These are phyloP conservation scores for Lyophyllum shimeji DNA, from an alignment of 768 basidiomycete genomes.

Conservation along the genomic window DNA sequence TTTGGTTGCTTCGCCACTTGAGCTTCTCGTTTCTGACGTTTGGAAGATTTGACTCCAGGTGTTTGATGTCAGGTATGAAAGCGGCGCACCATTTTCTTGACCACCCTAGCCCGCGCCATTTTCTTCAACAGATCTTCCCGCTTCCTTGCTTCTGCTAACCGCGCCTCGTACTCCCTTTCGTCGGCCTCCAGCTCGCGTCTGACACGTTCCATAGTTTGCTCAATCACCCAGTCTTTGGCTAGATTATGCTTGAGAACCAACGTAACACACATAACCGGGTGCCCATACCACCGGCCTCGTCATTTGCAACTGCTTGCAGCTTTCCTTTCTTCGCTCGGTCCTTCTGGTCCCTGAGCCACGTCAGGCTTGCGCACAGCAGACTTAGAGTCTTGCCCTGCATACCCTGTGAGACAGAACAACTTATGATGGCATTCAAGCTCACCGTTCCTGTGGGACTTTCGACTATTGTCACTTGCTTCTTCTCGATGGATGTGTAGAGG, in stretches of 20 bases:
- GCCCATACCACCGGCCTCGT: slow-evolving; percentile 30
- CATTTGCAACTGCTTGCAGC: slow-evolving; percentile 39
- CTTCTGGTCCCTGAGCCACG: slow-evolving; percentile 74
- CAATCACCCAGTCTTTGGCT: slow-evolving; percentile 76
- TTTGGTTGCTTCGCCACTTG: slow-evolving; percentile 15
- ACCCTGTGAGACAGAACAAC: background rate
- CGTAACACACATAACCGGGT: background rate
- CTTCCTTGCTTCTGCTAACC: slow-evolving; percentile 58
- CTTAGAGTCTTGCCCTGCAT: slow-evolving; percentile 64
- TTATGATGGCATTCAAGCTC: slow-evolving; percentile 18
- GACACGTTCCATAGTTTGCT: slow-evolving; percentile 67
- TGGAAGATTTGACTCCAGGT: no score
- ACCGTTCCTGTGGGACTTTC: slow-evolving; percentile 92
- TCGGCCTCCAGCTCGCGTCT: slow-evolving; percentile 65
- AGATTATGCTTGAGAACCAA: background rate
- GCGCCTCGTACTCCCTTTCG: slow-evolving; percentile 62
- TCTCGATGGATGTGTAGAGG: slow-evolving; percentile 77
- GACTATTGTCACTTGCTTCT: slow-evolving; percentile 73
- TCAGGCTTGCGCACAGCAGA: slow-evolving; percentile 71
- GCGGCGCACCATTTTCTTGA: slow-evolving; percentile 57
- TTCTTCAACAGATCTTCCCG: slow-evolving; percentile 57
- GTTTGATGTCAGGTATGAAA: background rate
- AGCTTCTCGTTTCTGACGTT: slow-evolving; percentile 15
- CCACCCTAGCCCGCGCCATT: slow-evolving; percentile 53
- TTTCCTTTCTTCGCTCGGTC: slow-evolving; percentile 69